Evolutionary conservation across 164 flowering plant species (phyloP), one percentile per base, ranked within the genome.

Genomic region (Stephania cephalantha): DNA sequence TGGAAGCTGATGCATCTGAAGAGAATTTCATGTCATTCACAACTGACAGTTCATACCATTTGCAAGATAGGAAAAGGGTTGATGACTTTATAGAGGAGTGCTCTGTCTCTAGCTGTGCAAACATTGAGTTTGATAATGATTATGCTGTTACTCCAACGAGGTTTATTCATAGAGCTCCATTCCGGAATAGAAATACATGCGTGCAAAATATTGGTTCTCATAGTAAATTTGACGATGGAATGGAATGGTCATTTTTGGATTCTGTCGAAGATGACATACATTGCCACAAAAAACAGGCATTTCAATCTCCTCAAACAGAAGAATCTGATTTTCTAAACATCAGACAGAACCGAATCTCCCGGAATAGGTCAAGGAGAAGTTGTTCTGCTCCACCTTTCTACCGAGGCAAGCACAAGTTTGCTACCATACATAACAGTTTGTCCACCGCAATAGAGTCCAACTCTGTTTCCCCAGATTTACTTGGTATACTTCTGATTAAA

Each of bases 361-460:
- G 73, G 77, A 71, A 65, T 71, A 83, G 77, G 70, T 74, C 80
- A 70, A 84, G 78, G 84, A 89, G 98, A 89, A 87, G 97, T 81
- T 82, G 70, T 63, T 94, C 99, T 63, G 99, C 99, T 79, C 97
- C 99, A 75, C 98, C 98, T 81, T 84, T 87, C 84, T 83, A 83
- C 77, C 83, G 73, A 73, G 82, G 86, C 68, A 89, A 85, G 80
- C 86, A 74, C 55, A 88, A 81, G 77, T 85, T 85, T 78, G 71
- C 84, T 46, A 74, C 85, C 46, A 75, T 86, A 61, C 69, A 53
- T 74, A 61, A 73, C 72, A 63, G 65, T 74, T 52, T 71, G 58
- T 44, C 52, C 46, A 46, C 78, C 44, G 53, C 72, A 30, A 64
- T 61, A 44, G 72, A 78, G 55, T 74, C 45, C 73, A 76, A 82